phyloP scores from a whole-genome alignment of 169 alveolate species.

The Plasmodium relictum region DNA sequence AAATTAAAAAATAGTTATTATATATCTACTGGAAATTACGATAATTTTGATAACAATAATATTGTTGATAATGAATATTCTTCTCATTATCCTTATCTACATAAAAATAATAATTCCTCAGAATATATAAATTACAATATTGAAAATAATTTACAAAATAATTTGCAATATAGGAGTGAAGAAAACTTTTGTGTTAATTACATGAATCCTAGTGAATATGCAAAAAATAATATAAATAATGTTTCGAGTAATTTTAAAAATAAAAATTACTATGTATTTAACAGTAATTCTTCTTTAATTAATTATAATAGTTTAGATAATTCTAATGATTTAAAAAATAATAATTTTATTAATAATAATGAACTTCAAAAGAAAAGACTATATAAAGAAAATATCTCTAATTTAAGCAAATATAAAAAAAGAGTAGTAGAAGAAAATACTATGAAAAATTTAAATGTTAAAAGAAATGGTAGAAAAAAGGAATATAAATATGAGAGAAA shows the following conservation, averaged over 20 bases:
- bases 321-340: neutral
- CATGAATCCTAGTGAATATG: slow-evolving; percentile 1
- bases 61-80: neutral
- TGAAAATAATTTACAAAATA: neutral
- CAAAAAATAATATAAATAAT: neutral
- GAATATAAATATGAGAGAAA: slow-evolving; percentile 11
- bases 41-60: neutral
- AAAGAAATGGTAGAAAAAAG: slow-evolving; percentile 8
- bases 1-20: slow-evolving; percentile 10
- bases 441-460: neutral
- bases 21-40: neutral
- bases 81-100: neutral
- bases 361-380: neutral
- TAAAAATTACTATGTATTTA: slow-evolving; percentile 15
- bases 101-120: neutral
- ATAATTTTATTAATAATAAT: neutral
- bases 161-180: slow-evolving; percentile 21
- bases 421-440: neutral
- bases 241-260: neutral
- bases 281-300: neutral
- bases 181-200: slow-evolving; percentile 7
- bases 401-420: slow-evolving; percentile 16
- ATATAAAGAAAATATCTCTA: neutral
- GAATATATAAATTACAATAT: neutral
- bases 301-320: neutral